phyloP scores from a whole-genome alignment of 2,329 filamentous ascomycete genomes.

The Beauveria varroae region DNA sequence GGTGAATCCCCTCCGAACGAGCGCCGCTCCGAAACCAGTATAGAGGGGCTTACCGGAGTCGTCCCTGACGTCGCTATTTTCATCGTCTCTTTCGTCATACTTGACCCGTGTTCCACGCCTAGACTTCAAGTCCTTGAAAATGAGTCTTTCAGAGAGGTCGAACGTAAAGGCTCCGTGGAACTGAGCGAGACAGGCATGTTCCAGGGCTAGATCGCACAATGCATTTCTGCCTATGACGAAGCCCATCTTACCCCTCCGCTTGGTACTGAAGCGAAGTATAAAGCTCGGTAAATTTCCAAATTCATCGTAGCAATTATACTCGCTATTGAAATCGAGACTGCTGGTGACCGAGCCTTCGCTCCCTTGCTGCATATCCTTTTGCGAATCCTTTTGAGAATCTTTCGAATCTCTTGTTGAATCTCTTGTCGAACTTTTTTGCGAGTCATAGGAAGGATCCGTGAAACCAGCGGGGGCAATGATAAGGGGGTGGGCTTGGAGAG shows the following conservation, averaged over 20 bases:
- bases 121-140: neutral
- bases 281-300: no score
- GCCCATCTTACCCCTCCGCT: neutral
- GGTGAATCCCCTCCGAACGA: neutral
- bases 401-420: no score
- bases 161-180: neutral
- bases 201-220: neutral
- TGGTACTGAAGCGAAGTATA: neutral
- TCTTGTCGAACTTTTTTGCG: no score
- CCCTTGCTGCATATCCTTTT: no score
- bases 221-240: neutral
- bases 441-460: no score
- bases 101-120: neutral
- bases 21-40: neutral
- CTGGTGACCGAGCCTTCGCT: fast-evolving
- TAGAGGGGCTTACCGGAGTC: neutral
- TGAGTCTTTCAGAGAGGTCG: fast-evolving
- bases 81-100: fast-evolving
- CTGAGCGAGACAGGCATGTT: neutral
- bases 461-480: no score
- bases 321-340: no score
- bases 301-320: no score
- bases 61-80: fast-evolving
- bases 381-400: no score
- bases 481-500: no score